phyloP scores from a whole-genome alignment of 1,139 yeast species.

The Candida dubliniensis region DNA sequence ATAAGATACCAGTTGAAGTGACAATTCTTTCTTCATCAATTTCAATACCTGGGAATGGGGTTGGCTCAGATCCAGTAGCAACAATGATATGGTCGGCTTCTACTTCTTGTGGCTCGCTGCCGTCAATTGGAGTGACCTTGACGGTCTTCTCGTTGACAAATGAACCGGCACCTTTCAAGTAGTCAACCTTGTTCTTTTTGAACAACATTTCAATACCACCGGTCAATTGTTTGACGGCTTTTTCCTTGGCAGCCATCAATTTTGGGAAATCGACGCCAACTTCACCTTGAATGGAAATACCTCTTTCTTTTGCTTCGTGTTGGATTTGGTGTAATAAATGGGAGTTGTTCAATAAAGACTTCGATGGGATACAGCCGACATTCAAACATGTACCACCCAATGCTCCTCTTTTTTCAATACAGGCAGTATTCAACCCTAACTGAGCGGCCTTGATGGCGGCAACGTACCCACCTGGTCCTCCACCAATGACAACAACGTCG shows the following conservation, averaged over 20 bases:
- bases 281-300: conserved; percentile 78
- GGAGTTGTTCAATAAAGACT: conserved; percentile 91
- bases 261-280: conserved; percentile 72
- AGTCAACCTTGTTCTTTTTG: conserved; percentile 93
- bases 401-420: conserved; percentile 93
- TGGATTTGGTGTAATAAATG: conserved; percentile 87
- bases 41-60: conserved; percentile 98
- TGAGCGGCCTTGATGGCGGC: conserved; percentile 99
- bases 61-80: conserved; percentile 98
- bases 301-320: conserved; percentile 83
- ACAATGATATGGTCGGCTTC: conserved; percentile 86
- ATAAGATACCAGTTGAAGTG: conserved; percentile 88
- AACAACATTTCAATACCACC: conserved; percentile 92
- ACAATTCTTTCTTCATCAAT: conserved; percentile 98
- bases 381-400: conserved; percentile 98
- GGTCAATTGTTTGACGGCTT: conserved; percentile 84
- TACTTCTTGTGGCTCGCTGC: conserved; percentile 60
- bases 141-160: conserved; percentile 79
- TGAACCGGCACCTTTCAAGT: conserved; percentile 91
- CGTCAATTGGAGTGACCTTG: conserved; percentile 84
- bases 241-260: conserved; percentile 91
- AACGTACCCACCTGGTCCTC: conserved; percentile 99
- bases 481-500: conserved; percentile 94
- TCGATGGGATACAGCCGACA: conserved; percentile 98
- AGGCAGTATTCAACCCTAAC: conserved; percentile 89